Evolutionary conservation across 2,329 filamentous ascomycete species (phyloP).

Genomic region (Fusarium nanum): DNA sequence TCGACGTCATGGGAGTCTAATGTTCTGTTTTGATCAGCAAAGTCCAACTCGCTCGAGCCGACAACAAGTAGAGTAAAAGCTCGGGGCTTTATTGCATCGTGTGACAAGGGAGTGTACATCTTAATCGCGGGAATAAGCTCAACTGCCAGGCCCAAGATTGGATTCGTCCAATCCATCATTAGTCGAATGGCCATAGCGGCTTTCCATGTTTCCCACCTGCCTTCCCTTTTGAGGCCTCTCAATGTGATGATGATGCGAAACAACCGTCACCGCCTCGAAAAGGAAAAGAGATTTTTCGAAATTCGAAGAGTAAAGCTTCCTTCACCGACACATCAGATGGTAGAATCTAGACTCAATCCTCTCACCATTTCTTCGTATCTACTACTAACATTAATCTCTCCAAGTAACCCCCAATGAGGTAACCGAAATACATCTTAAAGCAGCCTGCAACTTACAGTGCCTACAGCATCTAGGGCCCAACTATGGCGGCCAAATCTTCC

Average conservation of each 20-base stretch:
- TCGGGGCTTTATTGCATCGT: conserved; percentile 27
- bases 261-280: conserved; percentile 25
- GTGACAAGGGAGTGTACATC: conserved; percentile 36
- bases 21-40: conserved; percentile 36
- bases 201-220: not conserved
- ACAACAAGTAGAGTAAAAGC: not conserved
- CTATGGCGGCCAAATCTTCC: conserved; percentile 1
- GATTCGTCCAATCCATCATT: not conserved
- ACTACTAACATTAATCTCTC: conserved; percentile 12
- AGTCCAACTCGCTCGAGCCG: not conserved
- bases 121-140: conserved; percentile 41
- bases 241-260: not conserved
- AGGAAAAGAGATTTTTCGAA: not conserved
- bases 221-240: conserved; percentile 37
- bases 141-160: conserved; percentile 33
- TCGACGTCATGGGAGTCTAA: conserved; percentile 40
- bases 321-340: conserved; percentile 10
- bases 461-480: not conserved
- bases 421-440: conserved; percentile 24
- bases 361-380: not conserved
- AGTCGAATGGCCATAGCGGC: conserved; percentile 26
- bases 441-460: conserved; percentile 3
- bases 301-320: not conserved
- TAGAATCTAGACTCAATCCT: not conserved
- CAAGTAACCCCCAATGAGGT: conserved; percentile 7